Evolutionary conservation across 805 yeast species (phyloP).

Genomic region (Kazachstania viticola): DNA sequence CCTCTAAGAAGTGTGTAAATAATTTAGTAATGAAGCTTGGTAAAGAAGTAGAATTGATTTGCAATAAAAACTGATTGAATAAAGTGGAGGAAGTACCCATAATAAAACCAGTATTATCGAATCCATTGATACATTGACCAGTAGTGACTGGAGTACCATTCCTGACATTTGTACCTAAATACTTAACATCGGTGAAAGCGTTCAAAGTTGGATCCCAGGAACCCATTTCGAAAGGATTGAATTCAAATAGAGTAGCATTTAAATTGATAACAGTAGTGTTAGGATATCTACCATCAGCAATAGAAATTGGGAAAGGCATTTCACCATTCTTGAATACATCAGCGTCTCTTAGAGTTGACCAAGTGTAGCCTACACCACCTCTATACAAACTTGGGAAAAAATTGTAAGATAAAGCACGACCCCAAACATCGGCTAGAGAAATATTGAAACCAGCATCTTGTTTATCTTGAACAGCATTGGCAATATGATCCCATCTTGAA

Average conservation of each 20-base stretch:
- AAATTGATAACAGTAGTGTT: slow-evolving; percentile 40
- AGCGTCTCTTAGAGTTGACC: slow-evolving; percentile 45
- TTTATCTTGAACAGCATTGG: slow-evolving; percentile 41
- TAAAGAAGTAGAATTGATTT: slow-evolving; percentile 35
- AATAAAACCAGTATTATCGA: slow-evolving; percentile 71
- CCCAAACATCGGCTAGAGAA: slow-evolving; percentile 73
- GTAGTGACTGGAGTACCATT: slow-evolving; percentile 43
- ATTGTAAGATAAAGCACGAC: slow-evolving; percentile 61
- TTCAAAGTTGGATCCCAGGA: slow-evolving; percentile 75
- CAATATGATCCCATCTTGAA: slow-evolving; percentile 41
- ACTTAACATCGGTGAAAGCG: slow-evolving; percentile 54
- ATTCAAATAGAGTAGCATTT: slow-evolving; percentile 60
- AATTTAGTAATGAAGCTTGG: slow-evolving; percentile 31
- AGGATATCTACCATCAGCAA: slow-evolving; percentile 57
- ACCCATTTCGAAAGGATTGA: slow-evolving; percentile 65
- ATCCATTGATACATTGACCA: slow-evolving; percentile 49
- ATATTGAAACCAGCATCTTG: slow-evolving; percentile 53
- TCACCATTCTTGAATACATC: slow-evolving; percentile 48
- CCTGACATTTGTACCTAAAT: slow-evolving; percentile 53
- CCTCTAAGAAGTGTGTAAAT: slow-evolving; percentile 34
- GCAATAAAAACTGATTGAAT: slow-evolving; percentile 56
- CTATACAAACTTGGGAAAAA: slow-evolving; percentile 50
- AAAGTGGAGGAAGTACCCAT: slow-evolving; percentile 77
- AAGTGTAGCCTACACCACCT: slow-evolving; percentile 54
- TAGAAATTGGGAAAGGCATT: slow-evolving; percentile 65